These are phyloP conservation scores for Yamadazyma membranifaciens DNA, from an alignment of 1,139 yeast species.

Conservation along the genomic window DNA sequence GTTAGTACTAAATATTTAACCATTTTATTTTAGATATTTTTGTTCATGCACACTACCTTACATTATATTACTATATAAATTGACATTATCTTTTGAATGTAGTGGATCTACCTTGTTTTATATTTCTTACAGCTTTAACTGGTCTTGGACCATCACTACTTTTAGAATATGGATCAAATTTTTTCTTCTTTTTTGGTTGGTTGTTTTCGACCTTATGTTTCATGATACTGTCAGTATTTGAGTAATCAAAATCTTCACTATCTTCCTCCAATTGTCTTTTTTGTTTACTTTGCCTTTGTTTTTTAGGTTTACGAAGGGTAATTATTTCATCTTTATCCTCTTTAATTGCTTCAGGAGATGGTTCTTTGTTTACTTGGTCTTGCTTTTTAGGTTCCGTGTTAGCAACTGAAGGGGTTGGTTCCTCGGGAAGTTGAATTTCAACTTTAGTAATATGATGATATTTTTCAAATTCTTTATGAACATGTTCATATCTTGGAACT, in stretches of 20 bases:
- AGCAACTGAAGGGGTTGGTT: conserved; percentile 2
- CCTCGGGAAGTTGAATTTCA: conserved; percentile 2
- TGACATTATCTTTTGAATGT: conserved; percentile 36
- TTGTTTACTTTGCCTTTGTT: conserved; percentile 13
- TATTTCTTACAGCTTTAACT: conserved; percentile 42
- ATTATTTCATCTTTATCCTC: conserved; percentile 53
- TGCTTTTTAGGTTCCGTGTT: conserved; percentile 8
- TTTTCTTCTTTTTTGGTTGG: conserved; percentile 38
- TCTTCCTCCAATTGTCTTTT: conserved; percentile 13
- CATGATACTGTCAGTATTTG: conserved; percentile 48
- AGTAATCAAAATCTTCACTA: conserved; percentile 43
- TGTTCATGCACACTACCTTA: not conserved
- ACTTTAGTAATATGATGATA: conserved; percentile 9
- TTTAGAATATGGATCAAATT: conserved; percentile 60
- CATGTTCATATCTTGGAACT: conserved; percentile 17
- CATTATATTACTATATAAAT: not conserved
- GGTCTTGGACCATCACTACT: conserved; percentile 50
- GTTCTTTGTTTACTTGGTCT: conserved; percentile 16
- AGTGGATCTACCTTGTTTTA: conserved; percentile 46
- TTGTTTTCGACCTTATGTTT: conserved; percentile 19
- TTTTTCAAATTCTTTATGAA: conserved; percentile 20
- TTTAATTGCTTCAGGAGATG: conserved; percentile 2
- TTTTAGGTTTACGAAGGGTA: conserved; percentile 40
- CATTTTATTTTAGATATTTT: no score
- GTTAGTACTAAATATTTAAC: no score